These are phyloP conservation scores for Scheffersomyces segobiensis DNA, from an alignment of 1,139 yeast genomes.

Conservation along the genomic window DNA sequence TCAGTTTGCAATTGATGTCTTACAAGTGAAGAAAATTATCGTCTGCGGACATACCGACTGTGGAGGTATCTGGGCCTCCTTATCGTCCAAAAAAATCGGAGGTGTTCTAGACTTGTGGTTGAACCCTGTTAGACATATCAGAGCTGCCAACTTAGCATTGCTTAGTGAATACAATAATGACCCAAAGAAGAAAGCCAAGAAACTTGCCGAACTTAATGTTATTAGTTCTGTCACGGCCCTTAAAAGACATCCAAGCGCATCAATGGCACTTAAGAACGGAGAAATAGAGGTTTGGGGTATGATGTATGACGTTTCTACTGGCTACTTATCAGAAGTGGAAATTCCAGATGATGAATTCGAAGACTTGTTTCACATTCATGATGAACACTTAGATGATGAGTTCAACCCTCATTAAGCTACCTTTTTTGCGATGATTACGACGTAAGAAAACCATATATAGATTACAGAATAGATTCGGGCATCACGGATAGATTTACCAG, in stretches of 20 bases:
- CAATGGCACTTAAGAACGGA: conserved; percentile 66
- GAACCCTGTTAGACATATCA: conserved; percentile 68
- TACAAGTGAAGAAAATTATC: conserved; percentile 78
- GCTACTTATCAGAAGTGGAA: conserved; percentile 58
- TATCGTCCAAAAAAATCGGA: conserved; percentile 67
- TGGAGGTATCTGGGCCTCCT: conserved; percentile 92
- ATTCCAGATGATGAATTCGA: conserved; percentile 54
- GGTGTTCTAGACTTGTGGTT: conserved; percentile 81
- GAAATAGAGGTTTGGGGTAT: conserved; percentile 87
- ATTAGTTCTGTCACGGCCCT: conserved; percentile 57
- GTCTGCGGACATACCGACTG: conserved; percentile 99
- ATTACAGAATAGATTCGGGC: neutral
- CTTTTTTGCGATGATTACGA: neutral
- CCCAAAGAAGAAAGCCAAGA: conserved; percentile 60
- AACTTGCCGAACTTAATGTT: conserved; percentile 80
- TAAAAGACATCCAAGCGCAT: conserved; percentile 73
- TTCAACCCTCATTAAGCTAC: conserved; percentile 16
- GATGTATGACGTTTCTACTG: conserved; percentile 83
- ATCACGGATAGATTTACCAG: neutral
- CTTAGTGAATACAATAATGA: conserved; percentile 43
- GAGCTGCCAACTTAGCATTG: conserved; percentile 55
- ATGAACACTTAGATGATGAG: conserved; percentile 35
- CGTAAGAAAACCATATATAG: neutral
- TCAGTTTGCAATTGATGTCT: conserved; percentile 86
- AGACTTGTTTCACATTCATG: conserved; percentile 51